phyloP scores from a whole-genome alignment of 225 moss, liverwort and hornwort genomes.

The Lunularia cruciata region DNA sequence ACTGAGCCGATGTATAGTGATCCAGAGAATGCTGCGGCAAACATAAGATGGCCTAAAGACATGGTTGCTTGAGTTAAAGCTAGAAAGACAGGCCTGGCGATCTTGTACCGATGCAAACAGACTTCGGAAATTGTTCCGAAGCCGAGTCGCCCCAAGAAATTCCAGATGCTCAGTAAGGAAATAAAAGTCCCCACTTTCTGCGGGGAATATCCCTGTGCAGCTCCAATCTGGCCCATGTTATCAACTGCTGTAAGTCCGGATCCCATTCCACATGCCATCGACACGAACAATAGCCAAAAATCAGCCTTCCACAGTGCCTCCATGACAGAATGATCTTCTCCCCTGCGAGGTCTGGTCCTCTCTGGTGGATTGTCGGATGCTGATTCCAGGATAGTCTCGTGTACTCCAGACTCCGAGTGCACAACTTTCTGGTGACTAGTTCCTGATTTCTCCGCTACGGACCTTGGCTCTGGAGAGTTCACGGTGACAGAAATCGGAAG shows the following conservation, averaged over 20 bases:
- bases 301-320: conserved; percentile 50
- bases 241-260: conserved; percentile 63
- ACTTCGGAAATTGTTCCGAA: conserved; percentile 58
- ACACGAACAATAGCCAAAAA: conserved; percentile 68
- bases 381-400: neutral
- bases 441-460: neutral
- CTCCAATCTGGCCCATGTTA: conserved; percentile 70
- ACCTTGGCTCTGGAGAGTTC: neutral
- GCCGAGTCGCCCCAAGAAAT: conserved; percentile 59
- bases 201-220: conserved; percentile 50
- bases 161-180: conserved; percentile 73
- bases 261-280: conserved; percentile 61
- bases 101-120: conserved; percentile 41
- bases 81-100: conserved; percentile 48
- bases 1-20: conserved; percentile 56
- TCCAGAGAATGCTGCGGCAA: conserved; percentile 47
- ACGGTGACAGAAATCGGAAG: neutral
- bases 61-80: conserved; percentile 51
- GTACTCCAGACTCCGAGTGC: neutral
- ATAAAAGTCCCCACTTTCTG: conserved; percentile 50
- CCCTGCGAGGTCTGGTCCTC: conserved; percentile 29
- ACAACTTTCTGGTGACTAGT: neutral
- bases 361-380: neutral
- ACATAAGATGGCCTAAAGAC: conserved; percentile 55
- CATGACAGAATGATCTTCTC: conserved; percentile 54